These are phyloP conservation scores for Pseudopediastrum boryanum DNA, from an alignment of 139 green algal species.

Conservation along the genomic window DNA sequence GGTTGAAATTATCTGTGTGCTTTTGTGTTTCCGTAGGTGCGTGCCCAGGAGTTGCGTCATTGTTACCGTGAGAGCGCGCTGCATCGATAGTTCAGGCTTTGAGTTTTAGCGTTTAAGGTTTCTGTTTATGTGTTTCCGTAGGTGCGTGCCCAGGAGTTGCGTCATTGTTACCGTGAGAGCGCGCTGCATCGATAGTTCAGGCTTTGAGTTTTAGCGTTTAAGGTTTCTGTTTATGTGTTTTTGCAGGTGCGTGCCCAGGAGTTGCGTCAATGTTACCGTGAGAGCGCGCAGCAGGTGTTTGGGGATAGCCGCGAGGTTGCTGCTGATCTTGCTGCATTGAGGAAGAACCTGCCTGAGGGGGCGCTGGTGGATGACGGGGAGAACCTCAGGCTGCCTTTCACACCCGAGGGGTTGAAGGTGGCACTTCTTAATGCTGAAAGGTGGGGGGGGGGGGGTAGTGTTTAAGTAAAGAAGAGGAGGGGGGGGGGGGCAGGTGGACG, in stretches of 20 bases:
- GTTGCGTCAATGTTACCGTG: slow-evolving; percentile 31
- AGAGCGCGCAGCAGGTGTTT: not conserved
- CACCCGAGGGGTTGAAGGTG: slow-evolving; percentile 43
- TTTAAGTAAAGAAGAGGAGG: too few relatives aligned
- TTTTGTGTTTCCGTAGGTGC: not conserved
- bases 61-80: slow-evolving; percentile 13
- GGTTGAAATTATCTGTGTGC: not conserved
- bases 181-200: not conserved
- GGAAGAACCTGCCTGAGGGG: slow-evolving; percentile 4
- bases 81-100: not conserved
- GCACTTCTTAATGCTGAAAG: slow-evolving; percentile 61
- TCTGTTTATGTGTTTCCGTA: too few relatives aligned
- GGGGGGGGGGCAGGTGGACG: too few relatives aligned
- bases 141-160: slow-evolving; percentile 15
- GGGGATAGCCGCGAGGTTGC: too few relatives aligned
- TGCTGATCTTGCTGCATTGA: not conserved
- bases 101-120: too few relatives aligned
- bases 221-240: too few relatives aligned
- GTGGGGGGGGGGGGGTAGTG: too few relatives aligned
- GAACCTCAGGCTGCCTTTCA: slow-evolving; percentile 60
- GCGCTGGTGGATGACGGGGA: slow-evolving; percentile 16
- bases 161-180: slow-evolving; percentile 16
- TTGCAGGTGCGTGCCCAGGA: slow-evolving; percentile 24
- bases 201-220: too few relatives aligned
- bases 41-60: slow-evolving; percentile 14